These are phyloP conservation scores for Rhodotorula graminis DNA, from an alignment of 768 basidiomycete species.

Conservation along the genomic window DNA sequence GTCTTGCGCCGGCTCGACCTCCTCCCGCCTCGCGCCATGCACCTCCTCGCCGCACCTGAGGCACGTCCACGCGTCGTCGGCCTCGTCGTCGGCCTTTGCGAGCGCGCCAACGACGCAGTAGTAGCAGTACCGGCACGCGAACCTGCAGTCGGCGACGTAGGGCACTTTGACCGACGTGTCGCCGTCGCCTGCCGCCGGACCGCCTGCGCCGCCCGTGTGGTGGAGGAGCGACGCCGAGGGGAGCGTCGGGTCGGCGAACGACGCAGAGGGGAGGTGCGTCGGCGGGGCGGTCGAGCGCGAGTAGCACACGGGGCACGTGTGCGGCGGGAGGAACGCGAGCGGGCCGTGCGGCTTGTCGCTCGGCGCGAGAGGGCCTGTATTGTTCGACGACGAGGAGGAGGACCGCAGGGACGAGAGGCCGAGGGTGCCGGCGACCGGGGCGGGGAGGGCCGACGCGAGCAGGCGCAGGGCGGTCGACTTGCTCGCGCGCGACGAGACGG, in stretches of 20 bases:
- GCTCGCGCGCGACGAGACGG: constrained; percentile 41
- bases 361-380: not conserved
- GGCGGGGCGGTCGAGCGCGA: constrained; percentile 30
- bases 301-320: constrained; percentile 83
- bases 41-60: constrained; percentile 37
- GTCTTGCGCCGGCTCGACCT: not conserved
- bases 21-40: constrained; percentile 11
- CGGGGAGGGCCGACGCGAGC: constrained; percentile 45
- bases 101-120: constrained; percentile 82
- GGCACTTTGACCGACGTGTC: constrained; percentile 67
- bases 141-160: constrained; percentile 64
- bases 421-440: constrained; percentile 19
- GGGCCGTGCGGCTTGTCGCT: constrained; percentile 52
- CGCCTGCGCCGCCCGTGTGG: constrained; percentile 36
- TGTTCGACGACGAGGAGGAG: constrained; percentile 14
- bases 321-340: constrained; percentile 62
- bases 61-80: constrained; percentile 38
- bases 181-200: constrained; percentile 45
- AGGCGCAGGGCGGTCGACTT: constrained; percentile 12
- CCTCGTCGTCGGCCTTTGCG: constrained; percentile 51
- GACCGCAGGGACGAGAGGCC: constrained; percentile 14
- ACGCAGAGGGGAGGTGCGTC: constrained; percentile 30
- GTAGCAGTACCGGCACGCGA: constrained; percentile 87
- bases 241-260: constrained; percentile 43
- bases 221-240: constrained; percentile 29